phyloP scores from a whole-genome alignment of 75 land plant species.

The Pinus tabuliformis region DNA sequence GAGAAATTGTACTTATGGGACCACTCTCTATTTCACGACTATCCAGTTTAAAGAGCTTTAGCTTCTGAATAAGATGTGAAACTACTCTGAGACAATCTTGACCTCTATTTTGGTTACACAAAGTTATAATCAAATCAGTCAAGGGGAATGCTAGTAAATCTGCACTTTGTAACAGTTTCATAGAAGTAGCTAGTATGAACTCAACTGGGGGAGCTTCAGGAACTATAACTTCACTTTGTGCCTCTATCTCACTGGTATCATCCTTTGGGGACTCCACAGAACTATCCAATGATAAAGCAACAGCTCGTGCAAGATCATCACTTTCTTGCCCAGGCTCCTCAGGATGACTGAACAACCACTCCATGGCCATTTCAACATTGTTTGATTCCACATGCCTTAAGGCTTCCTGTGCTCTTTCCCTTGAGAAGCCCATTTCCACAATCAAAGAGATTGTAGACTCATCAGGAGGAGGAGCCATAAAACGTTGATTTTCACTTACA shows the following conservation, averaged over 20 bases:
- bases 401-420: conserved; percentile 90
- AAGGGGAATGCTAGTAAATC: conserved; percentile 73
- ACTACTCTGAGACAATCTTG: conserved; percentile 66
- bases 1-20: conserved; percentile 53
- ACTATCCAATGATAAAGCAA: conserved; percentile 86
- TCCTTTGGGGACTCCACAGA: conserved; percentile 28
- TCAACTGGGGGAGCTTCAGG: conserved; percentile 48
- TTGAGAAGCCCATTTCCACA: conserved; percentile 95
- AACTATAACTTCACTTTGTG: conserved; percentile 32
- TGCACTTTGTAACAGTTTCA: not conserved
- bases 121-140: conserved; percentile 39
- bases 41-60: too few relatives aligned
- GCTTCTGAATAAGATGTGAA: conserved; percentile 28
- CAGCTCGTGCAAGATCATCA: conserved; percentile 92
- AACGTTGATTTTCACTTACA: conserved; percentile 29
- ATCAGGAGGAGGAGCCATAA: conserved; percentile 70
- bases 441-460: conserved; percentile 83
- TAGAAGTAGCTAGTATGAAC: too few relatives aligned
- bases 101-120: conserved; percentile 51
- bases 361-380: conserved; percentile 93
- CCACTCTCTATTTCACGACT: conserved; percentile 29
- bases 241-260: conserved; percentile 25
- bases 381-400: conserved; percentile 66
- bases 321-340: conserved; percentile 87
- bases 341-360: conserved; percentile 84